phyloP scores from a whole-genome alignment of 2,329 filamentous ascomycete genomes.

The Trichophyton rubrum region DNA sequence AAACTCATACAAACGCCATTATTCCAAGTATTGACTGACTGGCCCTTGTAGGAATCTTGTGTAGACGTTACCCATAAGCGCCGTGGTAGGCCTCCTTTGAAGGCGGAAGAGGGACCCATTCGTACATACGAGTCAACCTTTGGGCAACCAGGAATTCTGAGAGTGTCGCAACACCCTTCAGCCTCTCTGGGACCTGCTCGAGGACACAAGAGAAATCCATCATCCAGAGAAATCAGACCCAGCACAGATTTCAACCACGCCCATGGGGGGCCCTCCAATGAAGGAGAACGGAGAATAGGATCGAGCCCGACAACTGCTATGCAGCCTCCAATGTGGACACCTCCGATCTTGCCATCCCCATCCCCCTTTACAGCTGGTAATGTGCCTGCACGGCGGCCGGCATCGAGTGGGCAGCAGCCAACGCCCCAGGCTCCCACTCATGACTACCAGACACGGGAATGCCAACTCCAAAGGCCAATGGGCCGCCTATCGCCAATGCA shows the following conservation, averaged over 20 bases:
- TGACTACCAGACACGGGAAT: background rate
- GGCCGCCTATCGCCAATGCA: slow-evolving; percentile 4
- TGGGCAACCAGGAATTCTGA: slow-evolving; percentile 8
- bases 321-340: slow-evolving; percentile 7
- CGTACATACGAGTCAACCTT: slow-evolving; percentile 12
- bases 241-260: slow-evolving; percentile 10
- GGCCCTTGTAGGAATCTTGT: slow-evolving; percentile 18
- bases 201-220: slow-evolving; percentile 7
- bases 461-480: background rate
- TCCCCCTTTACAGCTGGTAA: slow-evolving; percentile 2
- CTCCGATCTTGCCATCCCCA: slow-evolving; percentile 11
- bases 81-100: slow-evolving; percentile 22
- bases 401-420: slow-evolving; percentile 5
- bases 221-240: slow-evolving; percentile 13
- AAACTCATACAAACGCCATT: background rate
- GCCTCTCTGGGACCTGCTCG: background rate
- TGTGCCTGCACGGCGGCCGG: background rate
- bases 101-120: slow-evolving; percentile 18
- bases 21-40: background rate
- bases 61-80: slow-evolving; percentile 28
- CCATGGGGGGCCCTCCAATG: background rate
- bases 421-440: background rate
- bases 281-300: slow-evolving; percentile 7
- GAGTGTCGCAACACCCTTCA: slow-evolving; percentile 6
- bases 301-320: slow-evolving; percentile 6